Evolutionary conservation across 441 rosid species (phyloP), one percentile per base, ranked within the genome.

Genomic region (Gossypium davidsonii): DNA sequence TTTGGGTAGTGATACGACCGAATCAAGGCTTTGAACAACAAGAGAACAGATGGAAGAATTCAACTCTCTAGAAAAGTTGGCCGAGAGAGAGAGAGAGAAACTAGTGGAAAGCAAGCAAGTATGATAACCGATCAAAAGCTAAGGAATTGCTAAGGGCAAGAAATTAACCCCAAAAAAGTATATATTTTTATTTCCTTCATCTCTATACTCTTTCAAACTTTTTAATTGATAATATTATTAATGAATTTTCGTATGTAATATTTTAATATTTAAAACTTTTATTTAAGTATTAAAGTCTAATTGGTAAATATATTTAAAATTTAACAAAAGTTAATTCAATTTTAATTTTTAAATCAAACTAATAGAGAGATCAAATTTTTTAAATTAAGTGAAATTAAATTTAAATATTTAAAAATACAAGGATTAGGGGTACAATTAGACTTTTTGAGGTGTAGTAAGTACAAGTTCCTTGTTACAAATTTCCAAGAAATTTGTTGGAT

Each of bases 51-150:
- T 11, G n/a, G 25, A 70, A 49, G 51, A 70, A 34, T 68, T 68
- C 59, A 52, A 15, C 25, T 52, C 72, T 52, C 61, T 31, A 68
- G 72, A 28, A 68, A 68, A 17, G 61, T 26, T 68, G 6, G 25
- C 60, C 6, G 56, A 26, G 71, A 49, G 39, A 67, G 44, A 39
- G 67, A 15, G 17, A 67, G 26, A 68, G 60, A 51, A 15, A 59
- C 26, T 68, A 68, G 26, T 26, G 46, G 59, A 51, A 49, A 67
- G 59, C 8, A 49, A 67, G 71, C 7, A 25, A 67, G 72, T 17
- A 57, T 57, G 72, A 10, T 21, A 52, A 28, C 60, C 37, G 59
- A 68, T 68, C 60, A 68, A 68, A 68, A 68, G 28, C 48, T 68
- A 48, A 25, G 26, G 37, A 49, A 28, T 9, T 51, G 59, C 18